phyloP scores from a whole-genome alignment of 2,329 filamentous ascomycete genomes.

The Polychaeton citri region DNA sequence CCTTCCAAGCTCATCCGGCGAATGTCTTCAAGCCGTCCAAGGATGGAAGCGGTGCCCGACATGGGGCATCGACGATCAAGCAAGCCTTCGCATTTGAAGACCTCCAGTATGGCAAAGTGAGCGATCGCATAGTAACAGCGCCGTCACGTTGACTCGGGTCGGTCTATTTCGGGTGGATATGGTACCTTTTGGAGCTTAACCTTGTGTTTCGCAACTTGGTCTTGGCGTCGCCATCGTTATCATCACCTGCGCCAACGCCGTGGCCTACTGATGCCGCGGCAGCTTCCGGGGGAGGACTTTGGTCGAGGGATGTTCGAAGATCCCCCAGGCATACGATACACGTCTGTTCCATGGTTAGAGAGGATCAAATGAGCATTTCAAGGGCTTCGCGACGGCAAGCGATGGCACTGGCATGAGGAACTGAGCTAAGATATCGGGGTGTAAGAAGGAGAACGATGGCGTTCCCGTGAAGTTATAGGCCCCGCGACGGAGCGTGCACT shows the following conservation, averaged over 20 bases:
- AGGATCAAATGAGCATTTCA: constrained; percentile 3
- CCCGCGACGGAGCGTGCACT: not conserved
- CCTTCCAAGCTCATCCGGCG: constrained; percentile 27
- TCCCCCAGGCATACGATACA: constrained; percentile 62
- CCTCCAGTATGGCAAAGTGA: constrained; percentile 14
- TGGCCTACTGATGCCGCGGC: constrained; percentile 6
- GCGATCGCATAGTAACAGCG: not conserved
- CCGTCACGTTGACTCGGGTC: not conserved
- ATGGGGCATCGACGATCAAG: constrained; percentile 1
- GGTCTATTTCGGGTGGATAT: constrained; percentile 1
- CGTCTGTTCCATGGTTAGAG: constrained; percentile 45
- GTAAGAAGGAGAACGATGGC: constrained; percentile 5
- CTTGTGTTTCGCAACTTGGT: constrained; percentile 7
- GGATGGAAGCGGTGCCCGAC: constrained; percentile 20
- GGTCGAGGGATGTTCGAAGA: constrained; percentile 46
- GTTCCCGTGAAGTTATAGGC: not conserved
- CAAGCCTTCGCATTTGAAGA: constrained; percentile 4
- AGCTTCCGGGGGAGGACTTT: constrained; percentile 28
- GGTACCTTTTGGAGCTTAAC: constrained; percentile 20
- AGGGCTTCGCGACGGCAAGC: constrained; percentile 6
- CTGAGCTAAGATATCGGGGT: constrained; percentile 4
- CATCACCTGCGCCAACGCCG: not conserved
- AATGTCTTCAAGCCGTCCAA: constrained; percentile 27
- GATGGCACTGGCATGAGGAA: constrained; percentile 2
- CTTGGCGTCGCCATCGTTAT: constrained; percentile 9